Evolutionary conservation across 164 flowering plant genomes (phyloP), one percentile per base, ranked within the genome.

Genomic region (Berberis thunbergii): DNA sequence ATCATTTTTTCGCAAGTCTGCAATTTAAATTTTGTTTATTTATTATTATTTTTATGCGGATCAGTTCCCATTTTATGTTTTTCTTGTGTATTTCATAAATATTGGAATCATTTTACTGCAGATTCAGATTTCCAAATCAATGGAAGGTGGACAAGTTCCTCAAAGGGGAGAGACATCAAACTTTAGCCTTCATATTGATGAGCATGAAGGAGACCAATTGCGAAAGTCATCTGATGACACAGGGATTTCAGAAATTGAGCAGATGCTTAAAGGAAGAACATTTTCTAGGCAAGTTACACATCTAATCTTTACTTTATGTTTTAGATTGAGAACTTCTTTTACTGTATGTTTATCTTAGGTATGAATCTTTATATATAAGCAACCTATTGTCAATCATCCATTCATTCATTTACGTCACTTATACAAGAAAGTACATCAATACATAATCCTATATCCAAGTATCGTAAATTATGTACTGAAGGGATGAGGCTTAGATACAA

Each of bases 191-290:
- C 72, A 57, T 4, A 45, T 55, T 59, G 72, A 77, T 66, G 74
- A 63, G 42, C 63, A 49, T 41, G 72, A 9, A 44, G 65, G 69
- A 66, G 70, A 66, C 11, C 64, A 65, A 67, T 41, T 7, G n/a
- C 65, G 54, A 45, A 57, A 50, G 54, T 7, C 52, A 12, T 48
- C 70, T 59, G 76, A 75, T 67, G 77, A 45, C 65, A 54, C 46
- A 54, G 73, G 76, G 41, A 63, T 87, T 48, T 75, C 81, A 54
- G 79, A 81, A 64, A 80, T 89, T 69, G 98, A 92, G 76, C 76
- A 83, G 68, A 72, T 87, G 69, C 49, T 92, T 66, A 70, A 77
- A 70, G 88, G 71, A 50, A 84, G 75, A 72, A 77, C 60, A 12
- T 83, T 89, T 73, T 78, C 95, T 9, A 86, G 87, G 98, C 76